A percentile compares a stretch with the other conserved stretches of the same genome.
Evolutionary conservation across 805 yeast species (phyloP).

Genomic region (Zygotorulaspora danielsina): DNA sequence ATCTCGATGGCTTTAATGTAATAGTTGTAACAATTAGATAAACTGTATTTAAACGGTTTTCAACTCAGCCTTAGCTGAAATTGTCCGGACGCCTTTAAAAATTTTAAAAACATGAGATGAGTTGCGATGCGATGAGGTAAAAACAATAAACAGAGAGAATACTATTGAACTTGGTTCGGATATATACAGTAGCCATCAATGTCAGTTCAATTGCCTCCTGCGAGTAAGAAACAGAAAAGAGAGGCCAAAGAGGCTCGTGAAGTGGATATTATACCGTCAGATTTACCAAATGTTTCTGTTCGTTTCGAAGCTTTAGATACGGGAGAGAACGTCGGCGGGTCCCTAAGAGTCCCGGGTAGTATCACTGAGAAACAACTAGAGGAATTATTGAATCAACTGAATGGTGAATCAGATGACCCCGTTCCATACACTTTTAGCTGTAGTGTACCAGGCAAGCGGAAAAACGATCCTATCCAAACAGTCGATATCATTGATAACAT

Average conservation of each 20-base stretch:
- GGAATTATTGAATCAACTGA: constrained; percentile 75
- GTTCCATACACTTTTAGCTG: constrained; percentile 86
- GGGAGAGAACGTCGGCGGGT: constrained; percentile 80
- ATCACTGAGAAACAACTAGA: constrained; percentile 83
- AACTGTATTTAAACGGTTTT: neutral
- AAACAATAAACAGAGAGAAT: neutral
- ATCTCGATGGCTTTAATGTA: neutral
- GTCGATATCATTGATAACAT: constrained; percentile 75
- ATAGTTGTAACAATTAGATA: neutral
- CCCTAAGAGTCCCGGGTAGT: constrained; percentile 86
- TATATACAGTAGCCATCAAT: constrained; percentile 40
- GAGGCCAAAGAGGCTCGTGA: constrained; percentile 80
- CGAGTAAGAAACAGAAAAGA: constrained; percentile 79
- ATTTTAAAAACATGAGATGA: constrained; percentile 5
- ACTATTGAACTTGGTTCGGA: neutral
- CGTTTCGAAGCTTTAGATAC: constrained; percentile 91
- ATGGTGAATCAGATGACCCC: constrained; percentile 70
- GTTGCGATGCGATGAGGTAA: constrained; percentile 11
- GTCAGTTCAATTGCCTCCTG: constrained; percentile 95
- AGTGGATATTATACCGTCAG: constrained; percentile 66
- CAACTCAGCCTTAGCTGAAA: neutral
- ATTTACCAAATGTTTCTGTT: constrained; percentile 81
- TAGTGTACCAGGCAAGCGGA: constrained; percentile 42
- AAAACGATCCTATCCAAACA: constrained; percentile 36
- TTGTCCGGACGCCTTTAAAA: neutral